A percentile compares a stretch with the other conserved stretches of the same genome.
These are phyloP conservation scores for Oxyria digyna DNA, from an alignment of 148 eudicot genomes.

Conservation along the genomic window DNA sequence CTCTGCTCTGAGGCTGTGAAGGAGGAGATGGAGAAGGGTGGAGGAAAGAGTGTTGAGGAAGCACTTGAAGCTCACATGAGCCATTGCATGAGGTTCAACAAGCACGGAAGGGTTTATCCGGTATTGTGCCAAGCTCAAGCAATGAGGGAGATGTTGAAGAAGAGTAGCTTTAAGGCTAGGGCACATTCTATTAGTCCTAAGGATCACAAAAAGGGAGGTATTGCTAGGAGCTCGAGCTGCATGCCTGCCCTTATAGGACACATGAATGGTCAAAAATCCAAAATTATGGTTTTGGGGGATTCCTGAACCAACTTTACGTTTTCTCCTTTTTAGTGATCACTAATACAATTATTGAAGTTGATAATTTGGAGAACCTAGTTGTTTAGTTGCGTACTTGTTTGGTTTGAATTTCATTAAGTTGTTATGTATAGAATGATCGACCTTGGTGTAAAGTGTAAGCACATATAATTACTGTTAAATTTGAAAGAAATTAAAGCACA, in stretches of 20 bases:
- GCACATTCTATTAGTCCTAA: conserved; percentile 51
- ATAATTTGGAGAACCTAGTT: not conserved
- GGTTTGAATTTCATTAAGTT: too few species aligned
- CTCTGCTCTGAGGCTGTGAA: conserved; percentile 78
- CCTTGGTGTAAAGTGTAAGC: too few species aligned
- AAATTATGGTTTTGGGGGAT: not conserved
- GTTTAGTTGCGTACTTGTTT: too few species aligned
- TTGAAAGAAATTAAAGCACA: too few species aligned
- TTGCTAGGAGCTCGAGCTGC: conserved; percentile 76
- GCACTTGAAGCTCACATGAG: conserved; percentile 57
- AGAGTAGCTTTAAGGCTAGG: conserved; percentile 25
- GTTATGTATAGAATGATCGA: too few species aligned
- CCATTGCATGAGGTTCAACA: conserved; percentile 68
- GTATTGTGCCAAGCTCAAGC: conserved; percentile 64
- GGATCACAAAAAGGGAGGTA: conserved; percentile 29
- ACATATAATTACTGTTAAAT: too few species aligned
- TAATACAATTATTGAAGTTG: not conserved
- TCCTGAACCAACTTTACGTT: not conserved
- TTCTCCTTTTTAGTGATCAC: not conserved
- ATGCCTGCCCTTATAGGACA: conserved; percentile 56
- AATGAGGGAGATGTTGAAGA: conserved; percentile 69
- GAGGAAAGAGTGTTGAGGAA: conserved; percentile 31
- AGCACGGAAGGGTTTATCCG: conserved; percentile 62
- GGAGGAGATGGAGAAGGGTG: conserved; percentile 62
- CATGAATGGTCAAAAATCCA: conserved; percentile 8